These are phyloP conservation scores for Clitoria ternatea DNA, from an alignment of 306 rosid genomes.

Conservation along the genomic window DNA sequence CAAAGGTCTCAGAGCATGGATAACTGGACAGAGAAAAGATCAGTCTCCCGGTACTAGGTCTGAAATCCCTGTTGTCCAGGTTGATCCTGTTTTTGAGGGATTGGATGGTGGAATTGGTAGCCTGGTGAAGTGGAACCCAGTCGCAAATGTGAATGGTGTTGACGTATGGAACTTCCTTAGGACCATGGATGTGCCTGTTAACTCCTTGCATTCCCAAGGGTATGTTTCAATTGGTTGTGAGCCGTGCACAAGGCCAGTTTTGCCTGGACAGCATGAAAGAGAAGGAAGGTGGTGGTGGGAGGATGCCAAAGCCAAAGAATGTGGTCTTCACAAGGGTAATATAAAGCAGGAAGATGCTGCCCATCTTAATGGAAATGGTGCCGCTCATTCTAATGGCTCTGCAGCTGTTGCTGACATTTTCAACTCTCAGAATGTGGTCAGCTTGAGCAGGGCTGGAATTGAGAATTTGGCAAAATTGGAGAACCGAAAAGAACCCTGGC, in stretches of 20 bases:
- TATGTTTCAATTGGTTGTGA: conserved; percentile 94
- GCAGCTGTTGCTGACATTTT: conserved; percentile 57
- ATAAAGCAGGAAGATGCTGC: conserved; percentile 54
- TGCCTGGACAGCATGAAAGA: conserved; percentile 97
- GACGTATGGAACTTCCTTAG: conserved; percentile 87
- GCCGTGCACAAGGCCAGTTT: conserved; percentile 96
- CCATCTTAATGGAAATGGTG: conserved; percentile 45
- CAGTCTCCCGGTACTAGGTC: conserved; percentile 98
- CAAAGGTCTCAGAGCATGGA: conserved; percentile 88
- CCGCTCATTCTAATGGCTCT: conserved; percentile 33
- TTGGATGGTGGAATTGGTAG: conserved; percentile 83
- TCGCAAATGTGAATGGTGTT: conserved; percentile 67
- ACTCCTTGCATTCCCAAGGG: conserved; percentile 78
- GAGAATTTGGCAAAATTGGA: conserved; percentile 73
- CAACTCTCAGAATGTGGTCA: conserved; percentile 54
- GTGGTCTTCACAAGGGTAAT: conserved; percentile 98
- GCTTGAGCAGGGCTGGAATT: conserved; percentile 68
- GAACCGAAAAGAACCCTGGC: conserved; percentile 77
- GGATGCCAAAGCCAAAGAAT: conserved; percentile 96
- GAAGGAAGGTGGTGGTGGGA: conserved; percentile 99
- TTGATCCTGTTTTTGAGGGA: conserved; percentile 95
- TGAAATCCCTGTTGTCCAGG: conserved; percentile 87
- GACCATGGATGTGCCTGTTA: conserved; percentile 90
- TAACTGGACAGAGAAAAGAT: conserved; percentile 95
- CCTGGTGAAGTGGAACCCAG: conserved; percentile 97